Conservation (phyloP, 2,329 filamentous ascomycete species). For the Sphaerulina vaccinii region DNA sequence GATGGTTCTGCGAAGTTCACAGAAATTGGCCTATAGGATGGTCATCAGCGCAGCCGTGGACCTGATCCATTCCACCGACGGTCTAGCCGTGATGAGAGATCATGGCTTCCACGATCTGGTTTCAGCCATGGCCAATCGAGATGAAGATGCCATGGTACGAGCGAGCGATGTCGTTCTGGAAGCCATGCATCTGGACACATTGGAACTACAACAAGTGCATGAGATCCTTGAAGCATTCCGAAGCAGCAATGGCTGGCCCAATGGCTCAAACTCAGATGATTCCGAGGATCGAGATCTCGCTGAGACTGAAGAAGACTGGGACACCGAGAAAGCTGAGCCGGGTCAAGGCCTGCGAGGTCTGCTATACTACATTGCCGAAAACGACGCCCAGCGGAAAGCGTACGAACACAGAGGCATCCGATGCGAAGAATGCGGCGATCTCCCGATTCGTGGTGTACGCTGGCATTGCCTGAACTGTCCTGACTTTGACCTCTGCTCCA, state of each 20-base stretch:
- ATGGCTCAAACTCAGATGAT: conserved; percentile 16
- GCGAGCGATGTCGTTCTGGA: conserved; percentile 8
- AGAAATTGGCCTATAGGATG: conserved; percentile 10
- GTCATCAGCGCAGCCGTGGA: conserved; percentile 6
- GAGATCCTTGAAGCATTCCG: conserved; percentile 19
- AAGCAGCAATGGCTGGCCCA: conserved; percentile 12
- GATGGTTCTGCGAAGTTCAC: conserved; percentile 3
- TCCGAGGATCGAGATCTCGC: conserved; percentile 18
- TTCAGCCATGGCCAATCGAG: conserved; percentile 4
- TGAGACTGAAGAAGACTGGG: conserved; percentile 32
- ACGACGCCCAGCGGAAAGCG: conserved; percentile 81
- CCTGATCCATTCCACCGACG: background rate
- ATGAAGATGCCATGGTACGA: conserved; percentile 7
- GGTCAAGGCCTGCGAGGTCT: conserved; percentile 47
- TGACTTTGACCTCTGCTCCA: conserved; percentile 93
- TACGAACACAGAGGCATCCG: conserved; percentile 90
- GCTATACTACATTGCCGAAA: conserved; percentile 88
- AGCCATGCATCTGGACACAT: conserved; percentile 14
- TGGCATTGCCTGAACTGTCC: conserved; percentile 95
- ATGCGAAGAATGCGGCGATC: conserved; percentile 84
- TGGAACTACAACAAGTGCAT: conserved; percentile 16
- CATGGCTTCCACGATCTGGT: conserved; percentile 12
- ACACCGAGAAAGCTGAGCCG: conserved; percentile 26
- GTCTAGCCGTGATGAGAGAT: background rate
- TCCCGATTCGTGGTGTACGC: conserved; percentile 86